A percentile compares a stretch with the other conserved stretches of the same genome.
Conservation (phyloP, 352 stramenopile genomes). For the Salisapilia sapeloensis region DNA sequence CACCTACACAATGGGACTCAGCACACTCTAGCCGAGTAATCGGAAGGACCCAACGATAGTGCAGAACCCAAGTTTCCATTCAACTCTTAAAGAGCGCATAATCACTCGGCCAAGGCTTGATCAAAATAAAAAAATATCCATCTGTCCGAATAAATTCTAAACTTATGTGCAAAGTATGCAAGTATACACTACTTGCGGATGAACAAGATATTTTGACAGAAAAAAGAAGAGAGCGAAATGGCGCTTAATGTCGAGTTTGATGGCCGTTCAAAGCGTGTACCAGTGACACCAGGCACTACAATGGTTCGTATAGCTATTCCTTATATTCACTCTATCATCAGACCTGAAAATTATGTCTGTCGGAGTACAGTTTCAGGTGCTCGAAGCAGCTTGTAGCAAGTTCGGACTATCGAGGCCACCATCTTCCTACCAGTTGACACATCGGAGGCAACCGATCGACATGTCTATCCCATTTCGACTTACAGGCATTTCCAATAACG, state of each 20-base stretch:
- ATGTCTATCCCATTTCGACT: slow-evolving; percentile 72
- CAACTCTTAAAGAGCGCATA: no score
- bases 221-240: slow-evolving; percentile 14
- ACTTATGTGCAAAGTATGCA: no score
- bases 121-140: no score
- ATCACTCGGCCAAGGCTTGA: no score
- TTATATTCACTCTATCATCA: background rate
- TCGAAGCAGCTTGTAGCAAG: slow-evolving; percentile 32
- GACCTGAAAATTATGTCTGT: no score
- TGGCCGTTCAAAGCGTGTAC: slow-evolving; percentile 52
- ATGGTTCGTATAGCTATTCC: slow-evolving; percentile 25
- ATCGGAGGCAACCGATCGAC: slow-evolving; percentile 46
- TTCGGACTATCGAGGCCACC: slow-evolving; percentile 29
- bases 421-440: slow-evolving; percentile 34
- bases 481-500: slow-evolving; percentile 76
- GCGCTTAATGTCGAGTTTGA: slow-evolving; percentile 61
- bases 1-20: no score
- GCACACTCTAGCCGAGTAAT: no score
- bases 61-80: no score
- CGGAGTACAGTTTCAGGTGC: slow-evolving; percentile 42
- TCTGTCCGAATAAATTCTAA: no score
- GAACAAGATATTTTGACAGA: background rate
- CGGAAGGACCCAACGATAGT: no score
- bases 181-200: no score
- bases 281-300: slow-evolving; percentile 46